A percentile compares a stretch with the other conserved stretches of the same genome.
Evolutionary conservation across 306 rosid species (phyloP).

Genomic region (Hippophae tibetana): DNA sequence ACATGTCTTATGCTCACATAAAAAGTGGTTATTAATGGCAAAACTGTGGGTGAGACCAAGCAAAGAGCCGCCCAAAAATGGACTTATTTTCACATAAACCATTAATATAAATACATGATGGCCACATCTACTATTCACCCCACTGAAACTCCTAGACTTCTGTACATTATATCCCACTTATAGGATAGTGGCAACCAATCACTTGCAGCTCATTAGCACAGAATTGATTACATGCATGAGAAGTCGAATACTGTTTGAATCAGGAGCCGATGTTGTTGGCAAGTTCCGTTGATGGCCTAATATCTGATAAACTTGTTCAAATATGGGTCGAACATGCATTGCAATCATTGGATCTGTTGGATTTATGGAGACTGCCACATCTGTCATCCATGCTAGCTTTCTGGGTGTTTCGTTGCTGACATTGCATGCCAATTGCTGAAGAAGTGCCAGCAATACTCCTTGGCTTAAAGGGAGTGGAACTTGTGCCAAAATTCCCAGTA

Average conservation of each 20-base stretch:
- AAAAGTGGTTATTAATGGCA: too few relatives aligned
- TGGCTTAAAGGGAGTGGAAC: constrained; percentile 61
- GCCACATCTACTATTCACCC: too few relatives aligned
- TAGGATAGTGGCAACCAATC: constrained; percentile 15
- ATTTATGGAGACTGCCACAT: constrained; percentile 51
- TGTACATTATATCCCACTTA: constrained; percentile 28
- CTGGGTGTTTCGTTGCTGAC: constrained; percentile 32
- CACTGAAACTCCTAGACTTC: not conserved
- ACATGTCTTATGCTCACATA: too few relatives aligned
- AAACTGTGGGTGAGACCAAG: too few relatives aligned
- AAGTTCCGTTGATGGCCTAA: constrained; percentile 39
- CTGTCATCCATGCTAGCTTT: constrained; percentile 63
- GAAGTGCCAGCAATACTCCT: constrained; percentile 65
- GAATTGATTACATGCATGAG: constrained; percentile 69
- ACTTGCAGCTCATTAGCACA: constrained; percentile 55
- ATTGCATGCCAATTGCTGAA: constrained; percentile 56
- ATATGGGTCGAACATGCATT: constrained; percentile 33
- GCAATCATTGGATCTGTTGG: constrained; percentile 50
- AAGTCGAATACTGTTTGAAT: constrained; percentile 46
- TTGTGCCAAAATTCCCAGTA: constrained; percentile 36
- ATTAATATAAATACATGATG: too few relatives aligned
- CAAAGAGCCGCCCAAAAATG: too few relatives aligned
- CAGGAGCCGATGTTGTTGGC: constrained; percentile 39
- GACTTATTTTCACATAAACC: too few relatives aligned
- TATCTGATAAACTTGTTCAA: constrained; percentile 45